Percentiles rank a stretch among this genome's conserved stretches.
phyloP scores from a whole-genome alignment of 2,329 filamentous ascomycete genomes.

The Teratosphaeria nubilosa region DNA sequence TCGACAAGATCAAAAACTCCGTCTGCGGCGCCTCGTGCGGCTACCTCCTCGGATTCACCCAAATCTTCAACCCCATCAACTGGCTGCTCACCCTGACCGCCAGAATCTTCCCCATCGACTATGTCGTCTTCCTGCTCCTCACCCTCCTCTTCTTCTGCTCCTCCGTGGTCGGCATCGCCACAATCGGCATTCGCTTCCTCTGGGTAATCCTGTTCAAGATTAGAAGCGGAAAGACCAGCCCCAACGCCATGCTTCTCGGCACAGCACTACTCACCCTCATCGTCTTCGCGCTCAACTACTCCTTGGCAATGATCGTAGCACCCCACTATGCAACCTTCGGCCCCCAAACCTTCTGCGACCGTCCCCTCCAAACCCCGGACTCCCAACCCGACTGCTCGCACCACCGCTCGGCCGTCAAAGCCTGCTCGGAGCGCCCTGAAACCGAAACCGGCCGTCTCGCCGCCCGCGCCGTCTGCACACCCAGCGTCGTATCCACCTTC shows the following conservation, averaged over 20 bases:
- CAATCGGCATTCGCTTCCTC: slow-evolving; percentile 86
- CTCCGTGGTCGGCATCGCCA: slow-evolving; percentile 75
- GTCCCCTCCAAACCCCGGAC: slow-evolving; percentile 51
- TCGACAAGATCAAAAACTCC: slow-evolving; percentile 95
- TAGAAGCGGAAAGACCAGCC: slow-evolving; percentile 75
- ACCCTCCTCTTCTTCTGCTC: slow-evolving; percentile 81
- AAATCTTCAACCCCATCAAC: slow-evolving; percentile 92
- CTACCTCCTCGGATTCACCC: slow-evolving; percentile 78
- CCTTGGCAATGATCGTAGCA: slow-evolving; percentile 83
- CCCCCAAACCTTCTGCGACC: slow-evolving; percentile 86
- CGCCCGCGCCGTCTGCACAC: slow-evolving; percentile 77
- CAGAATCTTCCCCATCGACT: slow-evolving; percentile 82
- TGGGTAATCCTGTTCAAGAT: slow-evolving; percentile 93
- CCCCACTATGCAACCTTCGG: slow-evolving; percentile 93
- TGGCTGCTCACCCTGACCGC: slow-evolving; percentile 75
- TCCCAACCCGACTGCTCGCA: slow-evolving; percentile 66
- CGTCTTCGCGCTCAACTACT: slow-evolving; percentile 84
- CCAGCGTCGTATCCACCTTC: slow-evolving; percentile 83
- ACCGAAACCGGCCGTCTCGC: slow-evolving; percentile 58
- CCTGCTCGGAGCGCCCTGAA: slow-evolving; percentile 68
- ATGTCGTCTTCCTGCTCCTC: slow-evolving; percentile 75
- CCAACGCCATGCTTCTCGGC: slow-evolving; percentile 81
- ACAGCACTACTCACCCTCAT: slow-evolving; percentile 87
- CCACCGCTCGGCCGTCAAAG: slow-evolving; percentile 60
- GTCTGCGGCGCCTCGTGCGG: slow-evolving; percentile 84